Evolutionary conservation across 352 stramenopile genomes (phyloP).

Genomic region (Pythium chondricola): DNA sequence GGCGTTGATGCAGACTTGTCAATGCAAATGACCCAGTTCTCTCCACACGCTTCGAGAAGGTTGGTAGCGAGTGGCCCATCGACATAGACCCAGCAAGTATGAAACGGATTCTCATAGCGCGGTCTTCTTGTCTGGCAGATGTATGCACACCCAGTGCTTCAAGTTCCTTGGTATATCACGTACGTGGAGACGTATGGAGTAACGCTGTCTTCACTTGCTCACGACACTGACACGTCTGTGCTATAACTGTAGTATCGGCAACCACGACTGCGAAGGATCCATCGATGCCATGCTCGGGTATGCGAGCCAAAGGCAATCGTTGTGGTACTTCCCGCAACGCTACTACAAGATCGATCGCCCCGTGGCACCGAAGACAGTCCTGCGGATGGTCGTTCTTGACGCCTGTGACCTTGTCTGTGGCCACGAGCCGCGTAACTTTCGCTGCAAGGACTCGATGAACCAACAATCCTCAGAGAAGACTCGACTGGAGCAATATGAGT

Average conservation of each 20-base stretch:
- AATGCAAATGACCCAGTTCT: conserved; percentile 52
- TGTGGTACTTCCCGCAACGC: conserved; percentile 75
- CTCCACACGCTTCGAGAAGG: conserved; percentile 69
- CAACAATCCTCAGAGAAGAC: conserved; percentile 54
- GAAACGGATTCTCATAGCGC: no score
- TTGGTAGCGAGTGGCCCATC: conserved; percentile 7
- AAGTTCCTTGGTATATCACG: conserved; percentile 84
- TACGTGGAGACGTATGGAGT: conserved; percentile 22
- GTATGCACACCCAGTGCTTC: conserved; percentile 56
- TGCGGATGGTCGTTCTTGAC: conserved; percentile 76
- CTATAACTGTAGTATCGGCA: conserved; percentile 73
- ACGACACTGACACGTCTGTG: no score
- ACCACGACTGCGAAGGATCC: conserved; percentile 84
- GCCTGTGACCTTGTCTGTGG: conserved; percentile 81
- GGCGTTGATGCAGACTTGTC: conserved; percentile 33
- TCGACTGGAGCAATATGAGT: conserved; percentile 64
- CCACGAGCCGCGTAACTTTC: conserved; percentile 65
- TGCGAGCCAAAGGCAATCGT: conserved; percentile 48
- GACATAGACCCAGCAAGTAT: no score
- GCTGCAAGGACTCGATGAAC: conserved; percentile 77
- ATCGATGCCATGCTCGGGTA: conserved; percentile 80
- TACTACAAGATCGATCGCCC: conserved; percentile 79
- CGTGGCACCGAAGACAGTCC: conserved; percentile 71
- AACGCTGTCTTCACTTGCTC: background rate
- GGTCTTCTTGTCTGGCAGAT: conserved; percentile 46